Conservation (phyloP, 1,284 basidiomycete genomes). For the Microbotryum lychnidis-dioicae region DNA sequence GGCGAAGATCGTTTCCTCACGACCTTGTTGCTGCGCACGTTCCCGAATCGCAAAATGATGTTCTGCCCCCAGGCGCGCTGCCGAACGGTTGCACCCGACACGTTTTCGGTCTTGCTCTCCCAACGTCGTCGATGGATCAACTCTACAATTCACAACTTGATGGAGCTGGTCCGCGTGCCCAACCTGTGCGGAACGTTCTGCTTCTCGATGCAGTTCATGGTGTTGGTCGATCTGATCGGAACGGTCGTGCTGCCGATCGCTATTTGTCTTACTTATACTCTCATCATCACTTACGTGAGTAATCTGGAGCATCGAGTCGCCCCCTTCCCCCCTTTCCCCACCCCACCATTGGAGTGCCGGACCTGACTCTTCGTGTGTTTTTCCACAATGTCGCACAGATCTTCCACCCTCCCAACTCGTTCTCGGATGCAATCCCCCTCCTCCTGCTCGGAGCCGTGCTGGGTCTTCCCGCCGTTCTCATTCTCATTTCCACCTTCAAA, state of each 20-base stretch:
- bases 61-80: constrained; percentile 95
- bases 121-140: constrained; percentile 99
- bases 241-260: constrained; percentile 93
- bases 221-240: constrained; percentile 96
- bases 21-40: constrained; percentile 86
- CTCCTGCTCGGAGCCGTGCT: constrained; percentile 82
- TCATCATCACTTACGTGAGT: constrained; percentile 59
- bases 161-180: constrained; percentile 95
- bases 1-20: constrained; percentile 99
- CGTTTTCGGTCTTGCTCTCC: constrained; percentile 84
- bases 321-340: too few species aligned
- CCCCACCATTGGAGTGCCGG: background rate
- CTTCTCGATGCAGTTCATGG: constrained; percentile 63
- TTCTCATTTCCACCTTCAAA: constrained; percentile 88
- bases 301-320: too few species aligned
- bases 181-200: constrained; percentile 61
- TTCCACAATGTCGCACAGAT: constrained; percentile 43
- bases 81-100: constrained; percentile 91
- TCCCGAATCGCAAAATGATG: constrained; percentile 98
- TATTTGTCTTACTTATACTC: constrained; percentile 80
- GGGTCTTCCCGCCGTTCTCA: constrained; percentile 85
- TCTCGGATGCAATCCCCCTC: constrained; percentile 89
- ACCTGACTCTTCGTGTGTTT: background rate
- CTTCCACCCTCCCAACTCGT: constrained; percentile 69
- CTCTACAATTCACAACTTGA: constrained; percentile 97